Percentiles rank a stretch among this genome's conserved stretches.
These are phyloP conservation scores for Glomus cerebriforme DNA, from an alignment of 192 early-diverging fungal genomes.

Conservation along the genomic window DNA sequence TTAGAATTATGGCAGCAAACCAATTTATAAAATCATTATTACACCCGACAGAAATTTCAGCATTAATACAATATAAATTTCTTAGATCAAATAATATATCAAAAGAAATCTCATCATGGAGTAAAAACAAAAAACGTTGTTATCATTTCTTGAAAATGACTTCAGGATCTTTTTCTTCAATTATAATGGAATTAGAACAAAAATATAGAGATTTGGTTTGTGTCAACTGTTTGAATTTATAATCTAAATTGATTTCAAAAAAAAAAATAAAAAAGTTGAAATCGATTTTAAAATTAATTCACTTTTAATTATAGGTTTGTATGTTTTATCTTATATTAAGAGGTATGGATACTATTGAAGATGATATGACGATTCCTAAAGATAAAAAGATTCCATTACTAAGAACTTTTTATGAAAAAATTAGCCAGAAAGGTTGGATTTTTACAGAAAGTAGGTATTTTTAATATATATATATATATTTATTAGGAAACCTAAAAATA, in stretches of 20 bases:
- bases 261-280: no score
- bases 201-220: no score
- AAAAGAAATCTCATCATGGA: background rate
- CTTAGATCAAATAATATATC: background rate
- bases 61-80: background rate
- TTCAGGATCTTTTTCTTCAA: background rate
- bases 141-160: background rate
- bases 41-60: background rate
- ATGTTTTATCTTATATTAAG: slow-evolving; percentile 35
- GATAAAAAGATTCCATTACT: slow-evolving; percentile 77
- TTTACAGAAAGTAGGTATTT: slow-evolving; percentile 80
- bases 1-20: background rate
- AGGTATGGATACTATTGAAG: slow-evolving; percentile 95
- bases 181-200: no score
- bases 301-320: background rate
- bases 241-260: no score
- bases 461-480: slow-evolving; percentile 27
- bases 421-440: slow-evolving; percentile 76
- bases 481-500: background rate
- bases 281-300: no score
- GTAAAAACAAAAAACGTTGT: background rate
- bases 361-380: slow-evolving; percentile 92
- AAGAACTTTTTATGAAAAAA: slow-evolving; percentile 76
- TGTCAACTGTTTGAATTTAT: no score
- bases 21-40: background rate